phyloP scores from a whole-genome alignment of 2,329 filamentous ascomycete species.

The Colletotrichum paranaense region DNA sequence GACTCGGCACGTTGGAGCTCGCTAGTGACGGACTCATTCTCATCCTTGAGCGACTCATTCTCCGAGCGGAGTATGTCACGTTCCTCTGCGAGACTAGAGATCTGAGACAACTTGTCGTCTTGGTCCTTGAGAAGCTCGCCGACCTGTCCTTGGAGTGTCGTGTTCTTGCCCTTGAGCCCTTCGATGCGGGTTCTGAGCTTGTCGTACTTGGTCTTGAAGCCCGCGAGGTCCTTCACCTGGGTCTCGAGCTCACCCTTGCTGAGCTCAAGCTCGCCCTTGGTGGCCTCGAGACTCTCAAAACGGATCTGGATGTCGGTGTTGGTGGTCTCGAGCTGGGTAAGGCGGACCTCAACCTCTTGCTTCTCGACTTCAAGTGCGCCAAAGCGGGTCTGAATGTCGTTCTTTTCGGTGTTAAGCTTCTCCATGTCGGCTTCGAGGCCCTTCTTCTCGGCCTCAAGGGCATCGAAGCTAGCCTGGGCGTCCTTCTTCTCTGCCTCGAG shows the following conservation, averaged over 20 bases:
- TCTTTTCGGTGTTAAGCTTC: constrained; percentile 24
- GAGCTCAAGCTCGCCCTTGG: constrained; percentile 25
- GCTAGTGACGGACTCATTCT: constrained; percentile 32
- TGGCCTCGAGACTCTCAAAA: constrained; percentile 28
- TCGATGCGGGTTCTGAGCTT: constrained; percentile 31
- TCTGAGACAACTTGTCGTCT: constrained; percentile 33
- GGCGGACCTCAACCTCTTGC: constrained; percentile 24
- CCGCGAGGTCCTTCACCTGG: constrained; percentile 32
- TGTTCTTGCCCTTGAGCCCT: constrained; percentile 27
- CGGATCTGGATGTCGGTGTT: constrained; percentile 22
- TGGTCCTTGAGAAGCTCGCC: constrained; percentile 31
- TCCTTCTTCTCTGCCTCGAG: constrained; percentile 29
- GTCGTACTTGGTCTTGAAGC: constrained; percentile 30
- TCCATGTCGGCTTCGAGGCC: constrained; percentile 18
- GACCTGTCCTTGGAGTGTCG: constrained; percentile 28
- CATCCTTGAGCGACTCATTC: constrained; percentile 32
- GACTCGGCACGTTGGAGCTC: constrained; percentile 31
- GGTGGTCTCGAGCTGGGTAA: constrained; percentile 23
- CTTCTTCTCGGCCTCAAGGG: constrained; percentile 25
- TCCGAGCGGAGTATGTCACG: constrained; percentile 26
- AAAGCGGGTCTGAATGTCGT: constrained; percentile 17
- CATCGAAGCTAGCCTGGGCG: constrained; percentile 12
- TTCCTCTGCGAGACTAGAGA: constrained; percentile 29
- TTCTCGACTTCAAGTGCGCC: constrained; percentile 23
- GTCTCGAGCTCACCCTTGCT: constrained; percentile 25